phyloP scores from a whole-genome alignment of 1,139 yeast species.

The Pichia sp. region DNA sequence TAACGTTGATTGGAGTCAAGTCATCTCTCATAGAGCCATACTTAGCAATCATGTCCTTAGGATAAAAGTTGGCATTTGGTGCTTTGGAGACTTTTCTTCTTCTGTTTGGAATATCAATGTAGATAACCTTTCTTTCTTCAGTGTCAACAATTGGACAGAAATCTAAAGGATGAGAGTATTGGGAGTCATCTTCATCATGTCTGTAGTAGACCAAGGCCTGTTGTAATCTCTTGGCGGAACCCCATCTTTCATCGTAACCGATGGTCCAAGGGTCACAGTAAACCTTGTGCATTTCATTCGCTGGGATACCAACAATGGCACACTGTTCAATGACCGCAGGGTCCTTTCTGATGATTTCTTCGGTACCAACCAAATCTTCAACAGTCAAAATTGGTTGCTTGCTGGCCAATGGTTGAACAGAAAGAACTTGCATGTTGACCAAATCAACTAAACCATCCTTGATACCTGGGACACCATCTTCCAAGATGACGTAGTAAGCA shows the following conservation, averaged over 20 bases:
- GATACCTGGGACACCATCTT: constrained; percentile 55
- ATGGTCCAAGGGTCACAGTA: constrained; percentile 87
- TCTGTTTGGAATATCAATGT: constrained; percentile 67
- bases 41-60: constrained; percentile 56
- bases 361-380: constrained; percentile 60
- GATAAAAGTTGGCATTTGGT: constrained; percentile 67
- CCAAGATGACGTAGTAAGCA: constrained; percentile 62
- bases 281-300: constrained; percentile 60
- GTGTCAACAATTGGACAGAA: constrained; percentile 81
- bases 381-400: constrained; percentile 74
- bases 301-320: constrained; percentile 62
- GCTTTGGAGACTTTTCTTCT: constrained; percentile 68
- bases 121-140: constrained; percentile 62
- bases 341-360: constrained; percentile 60
- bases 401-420: constrained; percentile 48
- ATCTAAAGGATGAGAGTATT: constrained; percentile 78
- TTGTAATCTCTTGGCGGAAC: constrained; percentile 67
- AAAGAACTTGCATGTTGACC: constrained; percentile 42
- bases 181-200: constrained; percentile 74
- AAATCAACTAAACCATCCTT: constrained; percentile 69
- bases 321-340: constrained; percentile 72
- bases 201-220: constrained; percentile 80
- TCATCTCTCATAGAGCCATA: constrained; percentile 61
- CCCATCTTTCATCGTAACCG: constrained; percentile 83
- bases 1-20: constrained; percentile 58